Evolutionary conservation across 2,329 filamentous ascomycete genomes (phyloP), one percentile per base, ranked within the genome.

Genomic region (Fusarium succisae): DNA sequence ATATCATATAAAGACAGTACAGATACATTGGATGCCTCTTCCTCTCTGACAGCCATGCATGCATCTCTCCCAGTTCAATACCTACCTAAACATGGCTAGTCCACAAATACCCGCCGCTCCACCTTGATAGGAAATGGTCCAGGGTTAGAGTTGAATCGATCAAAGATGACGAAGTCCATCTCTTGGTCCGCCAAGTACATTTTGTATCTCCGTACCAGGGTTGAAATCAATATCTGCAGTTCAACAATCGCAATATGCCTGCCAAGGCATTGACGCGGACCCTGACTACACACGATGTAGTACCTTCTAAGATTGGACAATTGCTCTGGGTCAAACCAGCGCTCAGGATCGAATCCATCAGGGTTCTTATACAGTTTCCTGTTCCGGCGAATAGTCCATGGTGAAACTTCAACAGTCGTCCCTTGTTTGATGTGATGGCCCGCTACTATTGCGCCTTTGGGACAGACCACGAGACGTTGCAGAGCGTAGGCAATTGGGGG

Each of bases 71-170:
- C 15, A 35, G 35, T 13, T 26, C 38, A 22, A 35, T 41, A 22
- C 24, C 39, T 41, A 22, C 28, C 39, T 28, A 22, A 38, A 32
- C 37, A 26, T 22, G 38, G 20, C n/a, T 50, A 45, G 65, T 67
- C 62, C 53, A 66, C 39, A 67, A 22, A 63, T 63, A 69, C 35
- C 43, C 43, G 48, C 35, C 18, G 26, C 32, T 63, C 64, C 64
- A 50, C 66, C 14, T 22, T 56, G 12, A 45, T 11, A 13, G 38
- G 30, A 55, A 48, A 14, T 39, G 26, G 63, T 44, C 45, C 26
- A 61, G 65, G 63, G 32, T 67, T 44, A 4, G 65, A 67, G 35
- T 37, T 32, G 11, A 45, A 37, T 51, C 53, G 32, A 53, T 41
- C 15, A 51, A 26, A 44, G 26, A 41, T 67, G 63, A 67, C 63